Evolutionary conservation across 1,284 basidiomycete species (phyloP), one percentile per base, ranked within the genome.

Genomic region (Pascua guehoae): DNA sequence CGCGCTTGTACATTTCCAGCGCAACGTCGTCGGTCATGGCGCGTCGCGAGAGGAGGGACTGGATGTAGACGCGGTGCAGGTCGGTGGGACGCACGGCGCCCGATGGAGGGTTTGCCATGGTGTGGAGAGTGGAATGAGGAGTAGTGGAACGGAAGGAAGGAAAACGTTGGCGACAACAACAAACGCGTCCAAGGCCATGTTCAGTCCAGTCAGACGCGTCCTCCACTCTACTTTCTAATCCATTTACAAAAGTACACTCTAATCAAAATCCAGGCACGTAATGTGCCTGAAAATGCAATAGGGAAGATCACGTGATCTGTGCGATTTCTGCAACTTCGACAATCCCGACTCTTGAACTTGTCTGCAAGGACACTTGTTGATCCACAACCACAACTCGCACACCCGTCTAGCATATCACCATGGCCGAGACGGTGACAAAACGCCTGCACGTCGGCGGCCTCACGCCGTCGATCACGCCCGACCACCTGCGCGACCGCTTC

Each of bases 401-500:
- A 12, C 49, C 10, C 42, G 12, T 8, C 18, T 8, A 36, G 16
- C n/a, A 45, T 32, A 32, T 7, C 24, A 32, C n/a, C 43, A 62
- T 59, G 60, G 51, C 49, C 50, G 65, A 61, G 7, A 56, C 57
- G 5, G 51, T 73, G 40, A 67, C 66, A 3, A 73, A 71, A 52
- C 63, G 75, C 43, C 64, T 77, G 9, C 74, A 77, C 58, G 62
- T 77, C 16, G 69, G 67, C 18, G 75, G 75, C n/a, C 58, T 77
- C 15, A 76, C 70, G 15, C 70, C 73, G 3, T 56, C 58, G 16
- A 75, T 77, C 16, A 75, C 73, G 4, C 52, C 69, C 0, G 54
- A 63, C 10, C 74, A 77, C 49, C 58, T 77, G 53, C 66, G 65
- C 54, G 75, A 76, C 51, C 64, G 75, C n/a, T 77, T 77, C 61